Base-by-base conservation (phyloP, 2,329 filamentous ascomycete species). In the Diaporthe longicolla region DNA sequence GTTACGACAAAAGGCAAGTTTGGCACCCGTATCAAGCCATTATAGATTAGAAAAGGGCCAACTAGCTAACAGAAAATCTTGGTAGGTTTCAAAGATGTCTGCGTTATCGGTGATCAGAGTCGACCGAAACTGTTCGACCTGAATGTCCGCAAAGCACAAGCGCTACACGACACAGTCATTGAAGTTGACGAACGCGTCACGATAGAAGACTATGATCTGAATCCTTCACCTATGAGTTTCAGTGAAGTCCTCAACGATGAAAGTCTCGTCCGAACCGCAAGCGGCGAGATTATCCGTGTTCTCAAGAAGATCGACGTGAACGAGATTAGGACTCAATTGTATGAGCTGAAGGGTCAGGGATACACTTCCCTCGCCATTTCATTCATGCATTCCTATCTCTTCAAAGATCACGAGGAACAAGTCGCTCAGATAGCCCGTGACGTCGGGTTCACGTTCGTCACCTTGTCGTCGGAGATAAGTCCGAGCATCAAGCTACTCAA, bases 341-440 rank as follows among this genome's bases (percentile, higher is more conserved):
- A 65, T 24, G 55, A 55, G 2, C 50, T 76, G 5, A 72, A 65
- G 69, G 69, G 70, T 10, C 74, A 70, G 45, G 91, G 91, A 0
- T 85, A 92, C 75, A 55, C 80, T 13, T 83, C 81, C 21, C 69
- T 86, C 0, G 85, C 84, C 4, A 90, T 95, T 2, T 93, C 91
- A 74, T 84, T 95, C 72, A 92, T 94, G 86, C 93, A 95, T 79
- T 92, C 92, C 11, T 95, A 95, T 78, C 92, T 91, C 2, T 93
- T 89, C 78, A 91, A 90, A 4, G 86, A 88, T 40, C 92, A 93
- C 75, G 84, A 86, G 73, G 74, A 82, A 0, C 79, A 80, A 37
- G 80, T 86, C 17, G 80, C 80, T 21, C 76, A 77, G 0, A 73
- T 86, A 0, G 85, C 84, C 0, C 75, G 77, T 3, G 80, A 83